phyloP scores from a whole-genome alignment of 2,329 filamentous ascomycete genomes.

The Sporothrix luriei region DNA sequence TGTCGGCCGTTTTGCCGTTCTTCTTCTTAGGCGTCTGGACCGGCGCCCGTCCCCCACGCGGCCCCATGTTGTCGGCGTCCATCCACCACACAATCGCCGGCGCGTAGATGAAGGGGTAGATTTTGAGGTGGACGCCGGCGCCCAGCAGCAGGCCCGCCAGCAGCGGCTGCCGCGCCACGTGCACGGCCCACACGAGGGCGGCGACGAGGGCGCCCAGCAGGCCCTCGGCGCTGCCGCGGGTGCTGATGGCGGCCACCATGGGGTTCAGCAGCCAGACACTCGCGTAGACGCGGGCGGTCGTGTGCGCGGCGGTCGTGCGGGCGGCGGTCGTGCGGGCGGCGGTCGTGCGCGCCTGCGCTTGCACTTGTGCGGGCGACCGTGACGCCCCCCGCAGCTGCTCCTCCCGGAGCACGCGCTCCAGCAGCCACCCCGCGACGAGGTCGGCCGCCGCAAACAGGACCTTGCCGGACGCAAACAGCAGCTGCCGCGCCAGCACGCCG shows the following conservation, averaged over 20 bases:
- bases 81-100: constrained; percentile 80
- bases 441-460: constrained; percentile 81
- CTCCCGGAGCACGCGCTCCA: constrained; percentile 50
- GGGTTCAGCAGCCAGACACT: constrained; percentile 94
- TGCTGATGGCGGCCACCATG: constrained; percentile 97
- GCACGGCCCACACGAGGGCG: constrained; percentile 78
- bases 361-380: background rate
- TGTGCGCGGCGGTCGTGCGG: background rate
- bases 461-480: constrained; percentile 84
- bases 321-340: too few relatives aligned
- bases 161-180: constrained; percentile 58
- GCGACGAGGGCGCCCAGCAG: constrained; percentile 83
- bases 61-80: constrained; percentile 55
- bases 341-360: too few relatives aligned
- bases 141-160: constrained; percentile 78
- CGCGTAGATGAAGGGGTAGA: constrained; percentile 97
- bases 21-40: background rate
- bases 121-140: constrained; percentile 92
- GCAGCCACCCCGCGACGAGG: constrained; percentile 79
- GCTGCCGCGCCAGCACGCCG: constrained; percentile 41
- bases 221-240: constrained; percentile 90
- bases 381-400: background rate
- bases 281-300: constrained; percentile 71
- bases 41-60: background rate
- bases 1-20: constrained; percentile 30